These are phyloP conservation scores for Torulaspora microellipsoides DNA, from an alignment of 805 yeast genomes.

Conservation along the genomic window DNA sequence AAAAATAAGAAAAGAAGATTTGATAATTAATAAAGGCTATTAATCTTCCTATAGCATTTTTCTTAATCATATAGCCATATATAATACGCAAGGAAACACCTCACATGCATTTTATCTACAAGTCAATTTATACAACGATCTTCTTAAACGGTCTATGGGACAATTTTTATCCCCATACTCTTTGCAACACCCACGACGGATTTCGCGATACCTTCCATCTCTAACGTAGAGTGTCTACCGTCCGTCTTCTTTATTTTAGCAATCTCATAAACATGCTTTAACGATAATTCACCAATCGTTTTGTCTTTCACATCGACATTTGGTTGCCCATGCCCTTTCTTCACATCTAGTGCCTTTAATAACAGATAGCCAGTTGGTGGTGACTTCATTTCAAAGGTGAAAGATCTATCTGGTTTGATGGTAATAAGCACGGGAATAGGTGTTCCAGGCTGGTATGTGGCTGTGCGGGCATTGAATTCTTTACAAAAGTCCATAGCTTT, in stretches of 20 bases:
- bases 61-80: too few relatives aligned
- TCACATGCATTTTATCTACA: background rate
- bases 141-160: conserved; percentile 39
- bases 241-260: conserved; percentile 92
- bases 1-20: conserved; percentile 30
- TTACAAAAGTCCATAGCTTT: conserved; percentile 98
- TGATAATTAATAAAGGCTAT: conserved; percentile 14
- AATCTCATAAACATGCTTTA: conserved; percentile 90
- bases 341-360: conserved; percentile 63
- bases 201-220: conserved; percentile 72
- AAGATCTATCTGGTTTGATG: conserved; percentile 89
- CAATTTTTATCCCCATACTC: conserved; percentile 80
- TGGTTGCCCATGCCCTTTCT: conserved; percentile 71
- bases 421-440: conserved; percentile 86
- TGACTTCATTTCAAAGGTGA: conserved; percentile 77
- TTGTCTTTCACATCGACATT: conserved; percentile 21
- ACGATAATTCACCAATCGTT: conserved; percentile 59
- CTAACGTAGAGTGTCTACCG: conserved; percentile 64
- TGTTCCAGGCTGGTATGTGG: conserved; percentile 74
- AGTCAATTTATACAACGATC: background rate
- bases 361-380: conserved; percentile 90
- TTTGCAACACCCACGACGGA: conserved; percentile 85
- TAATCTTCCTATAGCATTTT: too few relatives aligned
- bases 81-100: background rate
- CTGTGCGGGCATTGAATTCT: conserved; percentile 96